phyloP scores from a whole-genome alignment of 495 filamentous ascomycete species.

The Aspergillus mulundensis region DNA sequence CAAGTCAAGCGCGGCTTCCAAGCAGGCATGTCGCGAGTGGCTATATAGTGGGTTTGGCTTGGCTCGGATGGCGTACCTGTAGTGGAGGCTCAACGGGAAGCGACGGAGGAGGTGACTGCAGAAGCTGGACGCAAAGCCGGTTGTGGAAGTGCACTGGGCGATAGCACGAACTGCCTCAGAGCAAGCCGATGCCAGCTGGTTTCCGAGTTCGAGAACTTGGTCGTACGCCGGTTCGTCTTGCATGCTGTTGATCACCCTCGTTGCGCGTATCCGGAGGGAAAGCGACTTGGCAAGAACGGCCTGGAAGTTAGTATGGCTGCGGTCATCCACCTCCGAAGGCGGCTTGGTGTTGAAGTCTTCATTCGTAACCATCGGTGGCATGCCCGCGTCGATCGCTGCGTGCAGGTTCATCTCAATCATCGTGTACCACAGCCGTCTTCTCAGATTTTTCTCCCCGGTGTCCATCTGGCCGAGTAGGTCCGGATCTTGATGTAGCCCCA shows the following conservation, averaged over 20 bases:
- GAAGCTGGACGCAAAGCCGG: slow-evolving; percentile 21
- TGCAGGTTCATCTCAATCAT: slow-evolving; percentile 54
- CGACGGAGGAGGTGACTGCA: slow-evolving; percentile 40
- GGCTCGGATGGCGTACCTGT: slow-evolving; percentile 41
- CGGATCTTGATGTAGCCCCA: slow-evolving; percentile 55
- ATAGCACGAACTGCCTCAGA: slow-evolving; percentile 23
- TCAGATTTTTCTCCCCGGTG: slow-evolving; percentile 39
- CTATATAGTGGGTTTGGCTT: slow-evolving; percentile 41
- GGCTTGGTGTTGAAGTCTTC: slow-evolving; percentile 49
- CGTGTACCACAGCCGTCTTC: slow-evolving; percentile 54
- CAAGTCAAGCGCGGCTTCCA: slow-evolving; percentile 41
- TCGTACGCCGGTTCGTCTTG: slow-evolving; percentile 43
- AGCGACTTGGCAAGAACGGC: slow-evolving; percentile 40
- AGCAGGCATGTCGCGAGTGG: slow-evolving; percentile 42
- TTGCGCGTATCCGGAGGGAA: slow-evolving; percentile 34
- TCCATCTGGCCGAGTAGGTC: slow-evolving; percentile 38
- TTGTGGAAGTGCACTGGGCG: slow-evolving; percentile 5
- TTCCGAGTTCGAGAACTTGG: slow-evolving; percentile 36
- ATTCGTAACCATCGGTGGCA: slow-evolving; percentile 45
- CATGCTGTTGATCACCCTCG: slow-evolving; percentile 41
- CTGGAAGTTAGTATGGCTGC: slow-evolving; percentile 26
- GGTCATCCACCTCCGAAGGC: slow-evolving; percentile 23
- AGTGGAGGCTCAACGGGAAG: slow-evolving; percentile 47
- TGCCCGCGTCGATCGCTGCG: slow-evolving; percentile 48
- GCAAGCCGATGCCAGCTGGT: slow-evolving; percentile 32